Evolutionary conservation across 257 asterid species (phyloP), one percentile per base, ranked within the genome.

Genomic region (Craterostigma plantagineum): DNA sequence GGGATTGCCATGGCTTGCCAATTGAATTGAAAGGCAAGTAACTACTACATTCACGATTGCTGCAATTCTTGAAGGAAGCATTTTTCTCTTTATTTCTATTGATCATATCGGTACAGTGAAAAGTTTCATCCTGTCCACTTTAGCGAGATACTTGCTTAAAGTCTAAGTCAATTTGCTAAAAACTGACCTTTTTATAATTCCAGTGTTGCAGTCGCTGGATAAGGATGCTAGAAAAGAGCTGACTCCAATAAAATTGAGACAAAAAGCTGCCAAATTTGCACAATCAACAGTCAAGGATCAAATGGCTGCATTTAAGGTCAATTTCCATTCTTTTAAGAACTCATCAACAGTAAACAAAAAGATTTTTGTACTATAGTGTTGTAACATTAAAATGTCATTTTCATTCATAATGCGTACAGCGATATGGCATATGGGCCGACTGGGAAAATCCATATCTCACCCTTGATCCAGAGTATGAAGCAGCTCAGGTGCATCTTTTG

Each of bases 1-100:
- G 98, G 98, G 98, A 90, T 76, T 90, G 98, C 46, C 98, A 90
- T 65, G 98, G 98, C 51, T 61, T 82, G 64, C 98, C 98, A 51
- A 90, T 90, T 46, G 98, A 90, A 79, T 69, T 90, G 63, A 90
- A 90, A 90, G 98, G 98, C 68, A 62, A 72, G 84, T 62, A 38
- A 52, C 12, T 18, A 43, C 34, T 16, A n/a, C 12, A 33, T 15
- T 33, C 17, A 15, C 4, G 16, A 41, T 11, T 41, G 16, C 10
- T n/a, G 14, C 4, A 39, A 5, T 10, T 39, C n/a, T 39, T 4
- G 37, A 6, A 10, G 16, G 9, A 41, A 8, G 16, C 16, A 8
- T 41, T 9, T 11, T 11, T 11, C 7, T 7, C 7, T 11, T 34
- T 6, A 34, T 11, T 7, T 34, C 7, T 6, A 34, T 11, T 34